Evolutionary conservation across 495 filamentous ascomycete species (phyloP), one percentile per base, ranked within the genome.

Genomic region (Podospora conica): DNA sequence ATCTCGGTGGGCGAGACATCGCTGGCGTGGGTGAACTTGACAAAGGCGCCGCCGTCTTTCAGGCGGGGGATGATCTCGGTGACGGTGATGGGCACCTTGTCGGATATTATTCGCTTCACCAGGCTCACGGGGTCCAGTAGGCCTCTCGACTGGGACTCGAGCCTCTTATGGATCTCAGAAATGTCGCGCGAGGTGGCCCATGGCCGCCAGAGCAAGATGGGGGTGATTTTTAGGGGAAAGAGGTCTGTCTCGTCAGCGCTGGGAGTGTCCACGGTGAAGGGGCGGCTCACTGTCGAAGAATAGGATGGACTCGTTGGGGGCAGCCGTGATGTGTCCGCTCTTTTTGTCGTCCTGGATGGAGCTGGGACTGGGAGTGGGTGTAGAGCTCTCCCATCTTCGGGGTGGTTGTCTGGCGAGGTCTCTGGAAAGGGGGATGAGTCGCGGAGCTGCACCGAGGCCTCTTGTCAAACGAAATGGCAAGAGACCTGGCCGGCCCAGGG

Each of bases 11-110:
- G 76, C 18, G 86, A 77, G 8, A 82, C 74, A 3, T 78, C 81
- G 10, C 77, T 70, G 20, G 84, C 80, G 69, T 91, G 83, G 8
- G 82, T 81, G 76, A 96, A 95, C 74, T 96, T 97, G 70, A 97
- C 87, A 76, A 95, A 98, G 9, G 92, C 91, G 9, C 96, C 95
- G 23, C 94, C 96, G 74, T 98, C 95, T 69, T 94, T 93, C 28
- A 93, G 79, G 21, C 92, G 85, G 2, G 93, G 91, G 55, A 96
- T 70, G 40, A 96, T 87, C 66, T 96, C 86, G 53, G 86, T 90
- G 67, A 97, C 84, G 53, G 88, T 83, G 25, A 95, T 77, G n/a
- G 86, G 78, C 12, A 88, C 68, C 0, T 73, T 71, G 5, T 76
- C 66, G 0, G 90, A 88, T 9, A 93, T 79, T 10, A 85, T 89